Evolutionary conservation across 2,329 filamentous ascomycete genomes (phyloP), one percentile per base, ranked within the genome.

Genomic region (Colletotrichum sp.): DNA sequence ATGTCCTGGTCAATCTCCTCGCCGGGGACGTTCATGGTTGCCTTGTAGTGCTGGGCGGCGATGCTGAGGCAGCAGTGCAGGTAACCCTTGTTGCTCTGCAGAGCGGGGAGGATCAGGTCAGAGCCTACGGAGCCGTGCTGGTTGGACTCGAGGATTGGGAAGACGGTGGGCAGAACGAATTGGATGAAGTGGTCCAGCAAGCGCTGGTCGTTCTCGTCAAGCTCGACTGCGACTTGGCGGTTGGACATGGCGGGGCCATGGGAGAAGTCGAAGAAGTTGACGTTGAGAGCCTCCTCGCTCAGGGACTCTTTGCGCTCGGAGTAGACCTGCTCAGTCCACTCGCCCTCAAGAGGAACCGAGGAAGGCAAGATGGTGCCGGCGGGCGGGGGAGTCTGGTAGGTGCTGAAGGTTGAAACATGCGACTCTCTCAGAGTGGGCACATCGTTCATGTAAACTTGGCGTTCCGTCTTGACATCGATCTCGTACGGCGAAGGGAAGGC

Each of bases 31-130:
- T 91, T 89, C 82, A 93, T 90, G 0, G 94, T 94, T 4, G 93
- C 92, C 89, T 98, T 98, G 86, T 95, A 92, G 86, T 99, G 97
- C 82, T 98, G 95, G 3, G 96, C 96, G 10, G 97, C 93, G 76
- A 98, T 95, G 88, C 95, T 98, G 77, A 99, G 89, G 86, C 96
- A 99, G 88, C 96, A 98, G 88, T 99, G 96, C 36, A 98, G 90
- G 85, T 98, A 99, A 79, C 93, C 94, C 85, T 95, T 96, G 90
- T 99, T 99, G 80, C 91, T 94, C 83, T 98, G 95, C 39, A 99
- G 90, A 9, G 96, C 95, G 6, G 95, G 95, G 18, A 99, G 91
- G 79, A 99, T 94, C 77, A 98, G 91, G 80, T 97, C 94, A 3
- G 95, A 93, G 77, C 93, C 92, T 49, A 95, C 93, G 2, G 94